phyloP scores from a whole-genome alignment of 176 grass and related monocot species.

The Carex scoparia region DNA sequence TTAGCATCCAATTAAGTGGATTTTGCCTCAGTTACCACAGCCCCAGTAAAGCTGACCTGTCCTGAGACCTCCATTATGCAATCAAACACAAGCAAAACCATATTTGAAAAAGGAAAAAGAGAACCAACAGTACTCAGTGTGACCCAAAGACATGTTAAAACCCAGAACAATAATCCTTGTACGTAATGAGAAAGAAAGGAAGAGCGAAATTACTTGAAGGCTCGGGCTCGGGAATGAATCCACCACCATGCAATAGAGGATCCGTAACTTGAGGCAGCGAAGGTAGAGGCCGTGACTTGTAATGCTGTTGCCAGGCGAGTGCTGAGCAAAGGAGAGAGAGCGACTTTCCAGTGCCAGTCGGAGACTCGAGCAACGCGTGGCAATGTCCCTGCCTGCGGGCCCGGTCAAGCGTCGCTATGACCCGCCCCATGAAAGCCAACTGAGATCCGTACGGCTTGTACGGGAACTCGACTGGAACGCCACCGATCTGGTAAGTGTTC shows the following conservation, averaged over 20 bases:
- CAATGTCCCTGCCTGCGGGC: constrained; percentile 69
- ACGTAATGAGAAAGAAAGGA: constrained; percentile 11
- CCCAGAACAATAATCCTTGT: background rate
- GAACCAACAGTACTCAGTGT: background rate
- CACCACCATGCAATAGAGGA: constrained; percentile 65
- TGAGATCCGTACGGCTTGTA: constrained; percentile 87
- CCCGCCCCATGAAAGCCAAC: constrained; percentile 95
- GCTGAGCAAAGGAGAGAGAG: constrained; percentile 95
- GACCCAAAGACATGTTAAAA: constrained; percentile 1
- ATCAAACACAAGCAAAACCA: background rate
- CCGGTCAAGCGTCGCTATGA: constrained; percentile 72
- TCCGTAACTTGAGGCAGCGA: constrained; percentile 20
- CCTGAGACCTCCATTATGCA: background rate
- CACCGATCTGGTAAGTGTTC: constrained; percentile 72
- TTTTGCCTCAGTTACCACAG: background rate
- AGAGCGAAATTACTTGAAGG: constrained; percentile 20
- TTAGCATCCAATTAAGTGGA: background rate
- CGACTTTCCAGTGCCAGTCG: constrained; percentile 87
- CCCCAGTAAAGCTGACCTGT: background rate
- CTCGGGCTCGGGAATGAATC: constrained; percentile 58
- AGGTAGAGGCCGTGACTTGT: constrained; percentile 32
- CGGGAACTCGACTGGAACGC: constrained; percentile 83
- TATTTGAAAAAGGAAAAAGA: background rate
- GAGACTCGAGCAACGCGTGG: constrained; percentile 91
- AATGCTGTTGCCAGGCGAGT: constrained; percentile 81